Conservation (phyloP, 169 alveolate genomes). For the Plasmodium vivax region DNA sequence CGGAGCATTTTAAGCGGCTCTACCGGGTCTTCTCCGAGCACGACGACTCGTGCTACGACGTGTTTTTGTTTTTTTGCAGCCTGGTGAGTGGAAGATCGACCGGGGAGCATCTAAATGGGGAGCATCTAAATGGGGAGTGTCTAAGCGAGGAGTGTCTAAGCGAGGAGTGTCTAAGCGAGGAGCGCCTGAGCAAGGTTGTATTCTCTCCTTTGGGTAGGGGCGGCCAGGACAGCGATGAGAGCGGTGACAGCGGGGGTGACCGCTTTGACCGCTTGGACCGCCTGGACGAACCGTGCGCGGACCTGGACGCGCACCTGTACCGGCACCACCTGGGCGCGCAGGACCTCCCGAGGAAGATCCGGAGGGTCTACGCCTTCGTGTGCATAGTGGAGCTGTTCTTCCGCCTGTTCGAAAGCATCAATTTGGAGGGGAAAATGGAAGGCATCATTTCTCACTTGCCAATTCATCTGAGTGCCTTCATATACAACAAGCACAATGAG, state of each 20-base stretch:
- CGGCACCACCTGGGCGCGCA: conserved; percentile 11
- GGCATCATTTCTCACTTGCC: conserved; percentile 24
- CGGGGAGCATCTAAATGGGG: background rate
- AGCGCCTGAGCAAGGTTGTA: background rate
- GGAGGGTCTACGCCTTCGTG: conserved; percentile 26
- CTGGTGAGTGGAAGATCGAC: background rate
- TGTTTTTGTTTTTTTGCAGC: conserved; percentile 37
- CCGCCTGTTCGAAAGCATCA: conserved; percentile 20
- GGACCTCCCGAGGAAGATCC: background rate
- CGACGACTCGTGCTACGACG: conserved; percentile 43
- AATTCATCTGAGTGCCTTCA: conserved; percentile 40
- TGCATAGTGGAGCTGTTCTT: conserved; percentile 24
- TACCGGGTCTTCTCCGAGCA: conserved; percentile 15
- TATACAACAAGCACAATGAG: conserved; percentile 53
- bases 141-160: no score
- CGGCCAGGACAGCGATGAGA: background rate
- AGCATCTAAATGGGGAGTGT: background rate
- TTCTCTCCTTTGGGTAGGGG: background rate
- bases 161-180: no score
- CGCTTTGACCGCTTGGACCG: no score
- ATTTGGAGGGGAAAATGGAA: conserved; percentile 15
- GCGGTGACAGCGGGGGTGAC: background rate
- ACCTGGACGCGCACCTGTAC: conserved; percentile 20
- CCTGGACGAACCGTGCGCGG: background rate
- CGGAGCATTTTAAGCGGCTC: conserved; percentile 4